A percentile compares a stretch with the other conserved stretches of the same genome.
phyloP scores from a whole-genome alignment of 768 basidiomycete genomes.

The Tremella fuciformis region DNA sequence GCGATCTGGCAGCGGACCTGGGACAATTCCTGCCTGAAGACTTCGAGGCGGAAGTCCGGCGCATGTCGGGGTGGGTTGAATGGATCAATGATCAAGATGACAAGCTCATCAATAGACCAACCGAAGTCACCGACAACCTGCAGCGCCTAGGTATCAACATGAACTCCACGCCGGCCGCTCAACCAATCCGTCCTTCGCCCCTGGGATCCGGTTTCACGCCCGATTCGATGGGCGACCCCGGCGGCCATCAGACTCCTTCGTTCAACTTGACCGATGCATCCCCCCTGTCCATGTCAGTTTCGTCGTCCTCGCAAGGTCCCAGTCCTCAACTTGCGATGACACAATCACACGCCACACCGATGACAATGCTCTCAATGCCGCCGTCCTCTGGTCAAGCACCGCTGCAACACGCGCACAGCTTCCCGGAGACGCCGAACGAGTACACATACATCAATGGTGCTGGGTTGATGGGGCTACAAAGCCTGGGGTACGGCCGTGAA shows the following conservation, averaged over 20 bases:
- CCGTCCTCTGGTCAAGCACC: not conserved
- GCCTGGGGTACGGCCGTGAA: too few species aligned
- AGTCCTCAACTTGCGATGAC: not conserved
- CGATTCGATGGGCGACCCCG: not conserved
- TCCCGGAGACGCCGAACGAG: constrained; percentile 1
- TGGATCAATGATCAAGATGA: constrained; percentile 9
- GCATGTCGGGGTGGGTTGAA: constrained; percentile 9
- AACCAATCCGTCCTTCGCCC: constrained; percentile 2
- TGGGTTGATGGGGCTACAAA: not conserved
- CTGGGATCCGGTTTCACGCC: not conserved
- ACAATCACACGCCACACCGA: not conserved
- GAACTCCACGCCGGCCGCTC: not conserved
- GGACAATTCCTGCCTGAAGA: not conserved
- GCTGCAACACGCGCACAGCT: not conserved
- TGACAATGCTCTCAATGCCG: constrained; percentile 1
- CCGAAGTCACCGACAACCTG: not conserved
- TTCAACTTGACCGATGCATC: not conserved
- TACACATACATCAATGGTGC: not conserved
- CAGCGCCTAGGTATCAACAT: not conserved
- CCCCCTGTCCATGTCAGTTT: not conserved
- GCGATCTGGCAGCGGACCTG: constrained; percentile 22
- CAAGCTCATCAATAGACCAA: constrained; percentile 2
- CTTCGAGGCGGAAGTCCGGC: not conserved
- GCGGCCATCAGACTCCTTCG: not conserved
- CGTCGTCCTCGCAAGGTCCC: not conserved